These are phyloP conservation scores for Populus nigra DNA, from an alignment of 345 rosid genomes.

Conservation along the genomic window DNA sequence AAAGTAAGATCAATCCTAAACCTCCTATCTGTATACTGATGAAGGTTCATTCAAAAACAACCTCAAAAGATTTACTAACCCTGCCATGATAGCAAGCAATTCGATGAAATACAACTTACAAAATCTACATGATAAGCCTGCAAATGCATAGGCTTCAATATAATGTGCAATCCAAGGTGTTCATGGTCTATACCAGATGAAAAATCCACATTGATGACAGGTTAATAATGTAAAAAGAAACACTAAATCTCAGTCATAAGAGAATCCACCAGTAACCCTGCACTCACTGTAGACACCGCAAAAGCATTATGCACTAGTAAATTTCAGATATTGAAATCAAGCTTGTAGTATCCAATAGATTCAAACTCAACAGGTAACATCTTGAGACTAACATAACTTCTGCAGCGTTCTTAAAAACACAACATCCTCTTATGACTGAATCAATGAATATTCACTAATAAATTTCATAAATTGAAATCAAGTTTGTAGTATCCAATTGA, in stretches of 20 bases:
- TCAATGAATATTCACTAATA: too few species aligned
- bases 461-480: too few species aligned
- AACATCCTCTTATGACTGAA: too few species aligned
- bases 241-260: neutral
- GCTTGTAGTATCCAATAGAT: neutral
- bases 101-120: neutral
- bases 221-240: neutral
- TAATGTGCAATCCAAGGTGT: neutral
- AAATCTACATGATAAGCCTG: neutral
- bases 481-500: neutral
- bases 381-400: neutral
- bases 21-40: neutral
- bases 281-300: neutral
- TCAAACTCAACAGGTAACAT: neutral
- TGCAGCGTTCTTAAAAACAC: neutral
- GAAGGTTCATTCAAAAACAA: neutral
- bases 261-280: neutral
- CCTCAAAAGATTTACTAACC: neutral
- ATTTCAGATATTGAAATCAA: neutral
- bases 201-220: neutral
- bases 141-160: neutral
- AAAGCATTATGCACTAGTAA: neutral
- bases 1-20: too few species aligned
- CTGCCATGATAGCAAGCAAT: neutral
- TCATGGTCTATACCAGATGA: neutral